Conservation (phyloP, 768 basidiomycete species). For the Dentipellis fragilis region DNA sequence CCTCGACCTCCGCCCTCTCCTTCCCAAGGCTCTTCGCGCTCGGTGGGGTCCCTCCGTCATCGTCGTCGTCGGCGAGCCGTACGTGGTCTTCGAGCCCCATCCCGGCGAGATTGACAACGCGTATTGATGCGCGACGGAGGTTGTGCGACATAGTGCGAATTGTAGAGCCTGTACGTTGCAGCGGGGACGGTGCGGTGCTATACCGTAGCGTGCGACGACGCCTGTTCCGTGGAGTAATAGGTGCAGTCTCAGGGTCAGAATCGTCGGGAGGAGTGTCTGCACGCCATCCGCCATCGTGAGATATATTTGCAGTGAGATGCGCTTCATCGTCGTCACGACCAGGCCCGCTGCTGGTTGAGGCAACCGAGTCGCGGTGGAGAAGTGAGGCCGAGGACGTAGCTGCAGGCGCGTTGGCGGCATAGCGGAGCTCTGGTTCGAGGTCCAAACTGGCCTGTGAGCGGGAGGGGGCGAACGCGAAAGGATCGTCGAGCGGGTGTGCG, state of each 20-base stretch:
- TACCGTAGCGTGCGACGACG: slow-evolving; percentile 39
- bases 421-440: slow-evolving; percentile 11
- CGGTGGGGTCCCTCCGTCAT: slow-evolving; percentile 15
- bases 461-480: slow-evolving; percentile 8
- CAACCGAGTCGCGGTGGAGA: slow-evolving; percentile 24
- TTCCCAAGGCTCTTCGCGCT: slow-evolving; percentile 19
- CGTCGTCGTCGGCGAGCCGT: slow-evolving; percentile 39
- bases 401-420: slow-evolving; percentile 29
- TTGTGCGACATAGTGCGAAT: slow-evolving; percentile 48
- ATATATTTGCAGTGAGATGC: slow-evolving; percentile 46
- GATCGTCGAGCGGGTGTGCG: slow-evolving; percentile 26
- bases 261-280: slow-evolving; percentile 25
- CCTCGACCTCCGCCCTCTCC: slow-evolving; percentile 17
- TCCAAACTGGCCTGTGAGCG: not conserved
- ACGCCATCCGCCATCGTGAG: slow-evolving; percentile 20
- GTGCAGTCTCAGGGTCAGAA: slow-evolving; percentile 37
- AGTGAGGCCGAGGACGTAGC: slow-evolving; percentile 45
- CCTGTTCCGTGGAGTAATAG: slow-evolving; percentile 23
- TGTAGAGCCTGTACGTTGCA: slow-evolving; percentile 51
- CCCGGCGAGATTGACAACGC: slow-evolving; percentile 74
- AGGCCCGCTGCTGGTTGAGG: slow-evolving; percentile 30
- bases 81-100: slow-evolving; percentile 51
- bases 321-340: slow-evolving; percentile 47
- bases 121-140: slow-evolving; percentile 54
- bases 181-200: slow-evolving; percentile 42